These are phyloP conservation scores for Candida ortonii DNA, from an alignment of 805 yeast species.

Conservation along the genomic window DNA sequence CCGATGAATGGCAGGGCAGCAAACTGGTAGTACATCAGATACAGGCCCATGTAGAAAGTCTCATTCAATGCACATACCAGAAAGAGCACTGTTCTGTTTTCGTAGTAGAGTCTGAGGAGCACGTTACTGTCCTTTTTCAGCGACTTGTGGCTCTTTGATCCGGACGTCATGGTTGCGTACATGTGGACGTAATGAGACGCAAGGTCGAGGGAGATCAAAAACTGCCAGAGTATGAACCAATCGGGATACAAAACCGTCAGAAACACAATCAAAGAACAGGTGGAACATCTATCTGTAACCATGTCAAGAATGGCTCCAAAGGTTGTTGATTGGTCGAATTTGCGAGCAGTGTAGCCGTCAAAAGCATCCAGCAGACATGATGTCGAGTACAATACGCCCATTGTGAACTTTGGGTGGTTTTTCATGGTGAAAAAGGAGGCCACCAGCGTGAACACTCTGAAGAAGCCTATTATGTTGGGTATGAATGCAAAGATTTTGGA, in stretches of 20 bases:
- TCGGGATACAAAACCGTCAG: conserved; percentile 76
- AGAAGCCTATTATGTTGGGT: conserved; percentile 89
- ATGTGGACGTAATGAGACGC: conserved; percentile 98
- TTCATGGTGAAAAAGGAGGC: conserved; percentile 80
- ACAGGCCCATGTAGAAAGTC: conserved; percentile 84
- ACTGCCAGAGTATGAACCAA: conserved; percentile 70
- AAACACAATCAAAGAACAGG: conserved; percentile 87
- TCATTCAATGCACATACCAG: conserved; percentile 92
- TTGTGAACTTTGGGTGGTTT: conserved; percentile 74
- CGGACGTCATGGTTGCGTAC: conserved; percentile 86
- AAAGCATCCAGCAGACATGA: conserved; percentile 93
- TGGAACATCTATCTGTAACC: conserved; percentile 98
- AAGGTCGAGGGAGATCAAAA: conserved; percentile 77
- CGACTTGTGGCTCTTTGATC: conserved; percentile 79
- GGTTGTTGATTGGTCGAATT: conserved; percentile 80
- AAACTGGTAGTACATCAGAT: conserved; percentile 65
- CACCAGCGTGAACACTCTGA: conserved; percentile 78
- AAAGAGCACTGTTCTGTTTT: conserved; percentile 79
- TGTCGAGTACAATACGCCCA: conserved; percentile 69
- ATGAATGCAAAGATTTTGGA: conserved; percentile 66
- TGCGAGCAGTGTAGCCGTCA: conserved; percentile 94
- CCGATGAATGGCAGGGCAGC: conserved; percentile 38
- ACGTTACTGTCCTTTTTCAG: conserved; percentile 68
- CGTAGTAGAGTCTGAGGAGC: conserved; percentile 81
- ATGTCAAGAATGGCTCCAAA: conserved; percentile 97